Base-by-base conservation (phyloP, 2,329 filamentous ascomycete species). In the Alternaria sp. region DNA sequence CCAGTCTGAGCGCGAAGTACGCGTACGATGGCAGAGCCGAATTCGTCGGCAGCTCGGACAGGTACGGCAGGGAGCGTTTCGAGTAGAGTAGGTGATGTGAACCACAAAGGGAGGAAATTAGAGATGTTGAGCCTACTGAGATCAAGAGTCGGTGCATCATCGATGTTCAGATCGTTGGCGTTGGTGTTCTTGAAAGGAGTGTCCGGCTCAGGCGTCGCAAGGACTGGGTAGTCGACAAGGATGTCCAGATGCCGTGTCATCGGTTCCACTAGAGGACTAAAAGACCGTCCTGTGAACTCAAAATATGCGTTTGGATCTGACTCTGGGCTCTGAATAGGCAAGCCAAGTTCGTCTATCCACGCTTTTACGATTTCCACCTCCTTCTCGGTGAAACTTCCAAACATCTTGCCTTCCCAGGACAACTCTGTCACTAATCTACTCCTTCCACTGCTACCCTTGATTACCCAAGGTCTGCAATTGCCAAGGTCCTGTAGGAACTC, bases 391-490 rank as follows among this genome's bases (percentile, higher is more conserved):
- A 85, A 85, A 20, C 81, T 76, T 1, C 83, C 83, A 64, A 83
- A 85, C 83, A 85, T 85, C 44, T 75, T 79, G 5, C 83, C 83
- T 25, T 78, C 77, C 82, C 82, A 85, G 1, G 63, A 71, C 8
- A 85, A 65, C 66, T 82, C 81, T 41, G 73, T 76, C 2, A 84
- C 66, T 3, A 85, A 72, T 22, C 65, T 74, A 57, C 82, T 85
- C 34, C 77, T 76, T 1, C 65, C 50, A 54, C 80, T 80, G 38
- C 78, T 67, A 5, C 82, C 82, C 41, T 71, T 74, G 43, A 73
- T 63, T 4, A 85, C 69, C 83, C 82, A 85, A 12, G 78, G 76
- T 40, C 74, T 79, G 30, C 68, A 73, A 12, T 70, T 69, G 18
- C 71, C 69, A 48, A 84, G 61, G 16, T 71, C 72, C 28, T 70